These are phyloP conservation scores for Lipomyces mesembrius DNA, from an alignment of 805 yeast genomes.

Conservation along the genomic window DNA sequence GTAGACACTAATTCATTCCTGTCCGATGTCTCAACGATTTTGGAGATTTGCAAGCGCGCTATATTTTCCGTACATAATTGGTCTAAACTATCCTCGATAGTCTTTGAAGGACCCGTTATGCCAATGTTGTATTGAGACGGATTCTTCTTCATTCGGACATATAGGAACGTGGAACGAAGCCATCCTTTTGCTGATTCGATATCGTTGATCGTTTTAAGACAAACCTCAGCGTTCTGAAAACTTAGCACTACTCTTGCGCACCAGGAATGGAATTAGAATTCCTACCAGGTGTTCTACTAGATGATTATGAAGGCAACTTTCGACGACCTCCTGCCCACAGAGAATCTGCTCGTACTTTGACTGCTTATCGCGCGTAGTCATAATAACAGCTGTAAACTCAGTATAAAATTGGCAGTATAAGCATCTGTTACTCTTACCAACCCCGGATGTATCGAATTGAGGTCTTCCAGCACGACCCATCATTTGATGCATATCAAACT, in stretches of 20 bases:
- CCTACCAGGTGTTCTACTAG: slow-evolving; percentile 37
- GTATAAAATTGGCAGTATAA: neutral
- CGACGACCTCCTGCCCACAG: slow-evolving; percentile 52
- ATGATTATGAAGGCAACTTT: slow-evolving; percentile 47
- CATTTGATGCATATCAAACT: slow-evolving; percentile 63
- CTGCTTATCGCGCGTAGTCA: slow-evolving; percentile 50
- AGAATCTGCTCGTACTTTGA: slow-evolving; percentile 51
- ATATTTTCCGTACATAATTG: slow-evolving; percentile 48
- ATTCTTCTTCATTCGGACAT: slow-evolving; percentile 50
- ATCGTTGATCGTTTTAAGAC: slow-evolving; percentile 49
- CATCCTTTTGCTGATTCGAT: slow-evolving; percentile 51
- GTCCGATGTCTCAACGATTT: slow-evolving; percentile 42
- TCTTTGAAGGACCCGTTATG: slow-evolving; percentile 41
- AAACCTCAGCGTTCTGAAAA: slow-evolving; percentile 53
- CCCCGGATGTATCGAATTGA: slow-evolving; percentile 57
- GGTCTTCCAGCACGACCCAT: slow-evolving; percentile 70
- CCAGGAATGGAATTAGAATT: slow-evolving; percentile 3
- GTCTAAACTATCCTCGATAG: slow-evolving; percentile 45
- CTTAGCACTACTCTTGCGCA: neutral
- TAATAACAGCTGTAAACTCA: slow-evolving; percentile 47
- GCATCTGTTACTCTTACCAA: slow-evolving; percentile 41
- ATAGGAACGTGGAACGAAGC: slow-evolving; percentile 57
- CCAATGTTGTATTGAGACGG: slow-evolving; percentile 49
- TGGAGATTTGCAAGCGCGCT: slow-evolving; percentile 44
- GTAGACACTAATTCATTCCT: slow-evolving; percentile 45